Evolutionary conservation across 2,329 filamentous ascomycete genomes (phyloP).

Genomic region (Pseudopithomyces chartarum): DNA sequence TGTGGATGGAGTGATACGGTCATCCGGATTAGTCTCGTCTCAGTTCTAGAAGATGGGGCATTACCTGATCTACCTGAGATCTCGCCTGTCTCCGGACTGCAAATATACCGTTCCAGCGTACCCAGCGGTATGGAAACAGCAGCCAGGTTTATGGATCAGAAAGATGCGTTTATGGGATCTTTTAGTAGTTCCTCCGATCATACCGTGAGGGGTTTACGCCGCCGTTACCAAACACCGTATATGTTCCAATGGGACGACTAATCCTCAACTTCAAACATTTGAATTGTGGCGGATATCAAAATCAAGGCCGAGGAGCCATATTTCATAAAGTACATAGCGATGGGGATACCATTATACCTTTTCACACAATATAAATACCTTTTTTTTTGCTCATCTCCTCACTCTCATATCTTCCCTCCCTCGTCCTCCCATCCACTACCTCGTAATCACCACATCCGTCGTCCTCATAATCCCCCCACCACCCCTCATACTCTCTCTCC

Average conservation of each 20-base stretch:
- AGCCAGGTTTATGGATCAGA: too few relatives aligned
- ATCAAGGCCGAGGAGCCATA: too few relatives aligned
- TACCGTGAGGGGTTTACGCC: too few relatives aligned
- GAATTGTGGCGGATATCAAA: too few relatives aligned
- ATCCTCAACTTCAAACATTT: too few relatives aligned
- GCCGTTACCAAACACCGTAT: too few relatives aligned
- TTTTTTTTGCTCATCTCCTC: neutral
- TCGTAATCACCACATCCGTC: slow-evolving; percentile 22
- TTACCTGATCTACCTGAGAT: neutral
- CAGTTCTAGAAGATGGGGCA: neutral
- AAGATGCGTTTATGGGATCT: too few relatives aligned
- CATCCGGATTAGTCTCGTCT: neutral
- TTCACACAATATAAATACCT: neutral
- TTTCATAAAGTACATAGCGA: neutral
- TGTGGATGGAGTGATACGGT: neutral
- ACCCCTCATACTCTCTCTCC: slow-evolving; percentile 6
- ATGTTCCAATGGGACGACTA: neutral
- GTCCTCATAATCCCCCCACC: slow-evolving; percentile 20
- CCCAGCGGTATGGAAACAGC: too few relatives aligned
- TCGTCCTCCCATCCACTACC: neutral
- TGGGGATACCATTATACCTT: too few relatives aligned
- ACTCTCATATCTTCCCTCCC: neutral
- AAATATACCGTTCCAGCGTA: too few relatives aligned
- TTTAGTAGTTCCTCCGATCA: too few relatives aligned
- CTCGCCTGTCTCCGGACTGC: neutral